Base-by-base conservation (phyloP, 1,139 yeast species). In the Eremothecium gossypii region DNA sequence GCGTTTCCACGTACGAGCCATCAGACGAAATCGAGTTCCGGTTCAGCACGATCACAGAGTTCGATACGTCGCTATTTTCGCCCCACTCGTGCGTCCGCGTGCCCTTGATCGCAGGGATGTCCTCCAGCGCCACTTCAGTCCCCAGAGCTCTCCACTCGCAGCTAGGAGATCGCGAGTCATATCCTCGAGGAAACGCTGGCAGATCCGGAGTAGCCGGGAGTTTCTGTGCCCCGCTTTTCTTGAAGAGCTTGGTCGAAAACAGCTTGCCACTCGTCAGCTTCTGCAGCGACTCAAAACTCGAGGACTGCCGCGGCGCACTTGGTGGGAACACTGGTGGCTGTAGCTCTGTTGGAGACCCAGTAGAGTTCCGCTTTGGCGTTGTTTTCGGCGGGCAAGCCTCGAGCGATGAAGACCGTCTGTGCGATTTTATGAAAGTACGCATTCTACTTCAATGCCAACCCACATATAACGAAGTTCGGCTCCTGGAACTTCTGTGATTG, bases 51-150 rank as follows among this genome's bases (percentile, higher is more conserved):
- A 60, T 60, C 1, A 60, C 55, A 33, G 52, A 46, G 12, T 51
- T 49, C 7, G 52, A 41, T 27, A 41, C 32, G 32, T 52, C 45
- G 13, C 46, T 39, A 23, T 49, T 27, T 32, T 46, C 41, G 1
- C 69, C 70, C 70, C 70, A 66, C 30, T 65, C 65, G 47, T 66
- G 70, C 7, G 64, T 64, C 26, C 66, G 52, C 3, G 69, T 66
- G 1, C 70, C 70, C 27, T 58, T 59, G 6, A 66, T 66, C 0
- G 64, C 57, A 1, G 68, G 66, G 5, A 50, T 39, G 6, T 45
- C 45, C 8, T 46, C 45, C 2, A 41, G 36, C 8, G 39, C 40
- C 23, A 17, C 23, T 4, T 39, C 42, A 3, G 33, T 33, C 30
- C 38, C 36, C 29, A 29, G 38, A 8, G 23, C 23, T 6, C 23